A percentile compares a stretch with the other conserved stretches of the same genome.
Evolutionary conservation across 1,284 basidiomycete genomes (phyloP).

Genomic region (Veloboletus limbatus): DNA sequence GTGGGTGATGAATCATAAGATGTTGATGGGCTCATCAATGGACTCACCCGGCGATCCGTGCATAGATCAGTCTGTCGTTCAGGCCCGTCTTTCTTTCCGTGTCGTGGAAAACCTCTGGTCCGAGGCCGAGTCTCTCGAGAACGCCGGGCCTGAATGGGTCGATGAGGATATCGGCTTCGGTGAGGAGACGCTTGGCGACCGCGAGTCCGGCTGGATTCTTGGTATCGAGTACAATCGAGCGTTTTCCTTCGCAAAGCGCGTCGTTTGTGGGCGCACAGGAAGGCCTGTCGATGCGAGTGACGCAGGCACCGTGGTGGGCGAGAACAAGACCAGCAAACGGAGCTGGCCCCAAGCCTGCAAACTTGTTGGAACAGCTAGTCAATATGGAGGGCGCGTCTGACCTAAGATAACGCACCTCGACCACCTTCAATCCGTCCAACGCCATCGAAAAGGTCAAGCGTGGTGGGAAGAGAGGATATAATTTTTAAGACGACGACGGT

Average conservation of each 20-base stretch:
- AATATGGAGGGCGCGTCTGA: background rate
- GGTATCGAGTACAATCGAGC: conserved; percentile 66
- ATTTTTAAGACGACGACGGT: too few species aligned
- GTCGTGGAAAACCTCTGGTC: conserved; percentile 71
- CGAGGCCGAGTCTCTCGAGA: conserved; percentile 74
- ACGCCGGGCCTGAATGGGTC: conserved; percentile 85
- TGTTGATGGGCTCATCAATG: background rate
- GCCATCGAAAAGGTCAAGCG: conserved; percentile 39
- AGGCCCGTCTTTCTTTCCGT: conserved; percentile 42
- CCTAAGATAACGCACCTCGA: conserved; percentile 45
- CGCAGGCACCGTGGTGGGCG: conserved; percentile 79
- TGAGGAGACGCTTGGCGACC: conserved; percentile 57
- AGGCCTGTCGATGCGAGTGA: conserved; percentile 72
- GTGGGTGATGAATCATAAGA: background rate
- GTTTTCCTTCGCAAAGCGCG: conserved; percentile 68
- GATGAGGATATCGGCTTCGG: conserved; percentile 73
- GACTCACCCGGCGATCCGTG: conserved; percentile 62
- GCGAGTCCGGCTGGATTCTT: conserved; percentile 61
- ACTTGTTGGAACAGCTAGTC: conserved; percentile 42
- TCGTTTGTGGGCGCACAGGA: conserved; percentile 41
- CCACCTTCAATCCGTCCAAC: conserved; percentile 51
- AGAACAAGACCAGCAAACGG: conserved; percentile 80
- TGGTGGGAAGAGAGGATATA: too few species aligned
- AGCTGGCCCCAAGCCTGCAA: conserved; percentile 82
- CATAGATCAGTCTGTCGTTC: conserved; percentile 63